Base-by-base conservation (phyloP, 768 basidiomycete genomes). In the Neoboletus magnificus region DNA sequence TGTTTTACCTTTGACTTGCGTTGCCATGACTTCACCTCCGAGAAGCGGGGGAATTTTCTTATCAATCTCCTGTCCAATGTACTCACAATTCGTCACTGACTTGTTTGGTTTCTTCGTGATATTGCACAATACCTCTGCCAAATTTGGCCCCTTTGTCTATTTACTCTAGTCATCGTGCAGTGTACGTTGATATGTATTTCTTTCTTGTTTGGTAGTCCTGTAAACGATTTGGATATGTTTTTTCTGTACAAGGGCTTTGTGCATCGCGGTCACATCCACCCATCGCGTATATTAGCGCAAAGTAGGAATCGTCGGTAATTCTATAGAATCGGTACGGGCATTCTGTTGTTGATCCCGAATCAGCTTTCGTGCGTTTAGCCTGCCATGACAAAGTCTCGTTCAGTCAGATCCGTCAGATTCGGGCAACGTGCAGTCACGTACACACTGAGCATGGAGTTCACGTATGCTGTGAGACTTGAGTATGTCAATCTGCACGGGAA, bases 1-100 rank as follows among this genome's bases (percentile, higher is more conserved):
- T 91, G 88, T 91, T 81, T 63, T 91, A 91, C 69, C 74, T 90
- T n/a, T 89, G 59, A 76, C 32, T 11, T 23, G 22, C 3, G 36
- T 43, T 32, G 37, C 23, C 6, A 18, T 25, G 25, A 33, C 18
- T 30, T 22, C 45, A 10, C 45, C 48, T 55, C 27, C 3, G 2
- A 10, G 46, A 30, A 25, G 44, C 18, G 12, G 13, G 18, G 8
- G 10, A 22, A 27, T 35, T 53, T 23, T 13, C 39, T 46, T n/a
- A 30, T 41, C 36, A 11, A 40, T 52, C 44, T 55, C 4, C 20
- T 23, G 39, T 27, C 36, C 20, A 13, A 27, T 41, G 29, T 51
- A 39, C 22, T 37, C n/a, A 27, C 10, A 36, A 40, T 42, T 9
- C 22, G 18, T 50, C 35, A 29, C 35, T 50, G 35, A 23, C 7